phyloP scores from a whole-genome alignment of 2,329 filamentous ascomycete species.

The Penicillium sumatraense region DNA sequence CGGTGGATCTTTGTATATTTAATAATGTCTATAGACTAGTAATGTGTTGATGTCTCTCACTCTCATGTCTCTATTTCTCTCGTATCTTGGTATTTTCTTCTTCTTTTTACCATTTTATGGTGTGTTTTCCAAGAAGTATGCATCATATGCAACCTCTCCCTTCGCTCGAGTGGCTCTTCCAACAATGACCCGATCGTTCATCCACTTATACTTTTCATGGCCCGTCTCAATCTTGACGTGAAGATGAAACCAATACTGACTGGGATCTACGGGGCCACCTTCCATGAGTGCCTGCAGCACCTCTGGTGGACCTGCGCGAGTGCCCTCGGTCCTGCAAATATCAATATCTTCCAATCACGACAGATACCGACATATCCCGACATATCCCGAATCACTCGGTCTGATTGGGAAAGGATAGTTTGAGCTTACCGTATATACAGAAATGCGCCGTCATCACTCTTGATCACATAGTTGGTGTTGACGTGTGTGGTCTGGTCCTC shows the following conservation, averaged over 20 bases:
- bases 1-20: constrained; percentile 13
- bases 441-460: constrained; percentile 31
- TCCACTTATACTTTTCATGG: constrained; percentile 31
- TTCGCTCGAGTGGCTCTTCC: constrained; percentile 29
- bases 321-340: constrained; percentile 29
- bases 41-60: constrained; percentile 8
- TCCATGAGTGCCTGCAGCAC: constrained; percentile 32
- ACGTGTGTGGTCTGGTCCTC: constrained; percentile 34
- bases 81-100: background rate
- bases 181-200: constrained; percentile 34
- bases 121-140: constrained; percentile 31
- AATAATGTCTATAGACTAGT: constrained; percentile 20
- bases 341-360: background rate
- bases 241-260: constrained; percentile 33
- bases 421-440: constrained; percentile 30
- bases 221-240: constrained; percentile 32
- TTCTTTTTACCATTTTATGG: background rate
- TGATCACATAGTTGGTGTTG: constrained; percentile 33
- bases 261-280: constrained; percentile 28
- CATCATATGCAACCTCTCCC: constrained; percentile 33
- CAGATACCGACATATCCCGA: too few relatives aligned
- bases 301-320: constrained; percentile 30
- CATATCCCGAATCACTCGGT: background rate
- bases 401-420: background rate
- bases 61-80: background rate